Evolutionary conservation across 345 rosid genomes (phyloP).

Genomic region (Anacardium occidentale): DNA sequence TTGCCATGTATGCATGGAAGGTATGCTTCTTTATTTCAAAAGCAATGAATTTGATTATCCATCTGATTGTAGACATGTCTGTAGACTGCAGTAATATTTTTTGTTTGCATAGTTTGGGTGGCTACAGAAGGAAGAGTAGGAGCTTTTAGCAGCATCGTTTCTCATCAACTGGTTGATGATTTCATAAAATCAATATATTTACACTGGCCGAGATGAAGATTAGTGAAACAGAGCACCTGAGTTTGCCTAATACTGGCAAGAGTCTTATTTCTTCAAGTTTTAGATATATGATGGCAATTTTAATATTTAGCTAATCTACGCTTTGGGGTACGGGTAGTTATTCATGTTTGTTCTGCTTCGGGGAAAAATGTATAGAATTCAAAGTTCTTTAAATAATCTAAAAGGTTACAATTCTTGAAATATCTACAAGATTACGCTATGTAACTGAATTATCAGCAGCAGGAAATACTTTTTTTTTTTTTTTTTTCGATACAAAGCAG

Average conservation of each 20-base stretch:
- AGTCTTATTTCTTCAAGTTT: too few species aligned
- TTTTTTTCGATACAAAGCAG: too few species aligned
- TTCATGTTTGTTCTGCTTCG: too few species aligned
- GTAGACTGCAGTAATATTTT: background rate
- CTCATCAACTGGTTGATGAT: constrained; percentile 6
- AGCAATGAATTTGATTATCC: background rate
- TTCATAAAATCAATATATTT: background rate
- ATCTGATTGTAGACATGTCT: background rate
- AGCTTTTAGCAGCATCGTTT: background rate
- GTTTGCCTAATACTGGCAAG: too few species aligned
- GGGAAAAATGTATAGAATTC: too few species aligned
- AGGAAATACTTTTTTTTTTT: background rate
- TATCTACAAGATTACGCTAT: background rate
- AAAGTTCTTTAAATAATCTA: background rate
- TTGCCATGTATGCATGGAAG: constrained; percentile 96
- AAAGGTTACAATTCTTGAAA: background rate
- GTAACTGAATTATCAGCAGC: background rate
- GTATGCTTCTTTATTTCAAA: constrained; percentile 34
- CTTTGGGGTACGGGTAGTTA: too few species aligned
- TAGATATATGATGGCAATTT: too few species aligned
- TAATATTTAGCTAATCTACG: too few species aligned
- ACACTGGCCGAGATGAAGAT: too few species aligned
- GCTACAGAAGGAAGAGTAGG: constrained; percentile 57
- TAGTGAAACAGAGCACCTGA: too few species aligned
- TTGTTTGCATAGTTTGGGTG: constrained; percentile 52